Base-by-base conservation (phyloP, 805 yeast genomes). In the Yamadazyma scolyti region DNA sequence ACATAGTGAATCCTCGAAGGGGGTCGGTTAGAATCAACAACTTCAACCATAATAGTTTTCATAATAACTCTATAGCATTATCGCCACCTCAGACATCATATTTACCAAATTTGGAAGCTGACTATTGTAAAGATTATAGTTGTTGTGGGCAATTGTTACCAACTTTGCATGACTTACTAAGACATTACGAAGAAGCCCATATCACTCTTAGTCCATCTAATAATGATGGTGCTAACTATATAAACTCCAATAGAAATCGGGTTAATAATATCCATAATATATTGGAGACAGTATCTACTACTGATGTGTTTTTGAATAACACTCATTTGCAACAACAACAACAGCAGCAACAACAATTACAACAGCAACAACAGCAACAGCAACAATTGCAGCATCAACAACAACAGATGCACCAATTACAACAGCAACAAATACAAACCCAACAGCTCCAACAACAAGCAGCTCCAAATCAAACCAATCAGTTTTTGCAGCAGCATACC, bases 151-250 rank as follows among this genome's bases (percentile, higher is more conserved):
- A 84, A 52, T 66, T 82, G 25, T 71, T 93, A 39, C 97, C 97
- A 19, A 89, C 96, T 9, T 66, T 93, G 43, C 98, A 93, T 56
- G 98, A 93, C 55, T 68, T 93, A 39, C 69, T 93, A 41, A 77
- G 93, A 47, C 98, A 93, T 57, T 93, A 93, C 56, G 98, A 93
- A 55, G 97, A 93, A 58, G 87, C 93, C 27, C 98, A 93, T 60
- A 89, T 93, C 36, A 65, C 66, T 42, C 69, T 72, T 23, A 71
- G 74, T 25, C 75, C 75, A 3, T 75, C 75, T 22, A 44, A 53
- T 16, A 63, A 59, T 33, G 51, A 46, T 34, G 49, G 51, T 30
- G 62, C 56, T 35, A 40, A 51, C 39, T 44, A 58, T 25, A 36
- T 54, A 27, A 53, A 52, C 37, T 44, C 55, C 13, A 50, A 46